These are phyloP conservation scores for Leccinellum rugosiceps DNA, from an alignment of 768 basidiomycete species.

Conservation along the genomic window DNA sequence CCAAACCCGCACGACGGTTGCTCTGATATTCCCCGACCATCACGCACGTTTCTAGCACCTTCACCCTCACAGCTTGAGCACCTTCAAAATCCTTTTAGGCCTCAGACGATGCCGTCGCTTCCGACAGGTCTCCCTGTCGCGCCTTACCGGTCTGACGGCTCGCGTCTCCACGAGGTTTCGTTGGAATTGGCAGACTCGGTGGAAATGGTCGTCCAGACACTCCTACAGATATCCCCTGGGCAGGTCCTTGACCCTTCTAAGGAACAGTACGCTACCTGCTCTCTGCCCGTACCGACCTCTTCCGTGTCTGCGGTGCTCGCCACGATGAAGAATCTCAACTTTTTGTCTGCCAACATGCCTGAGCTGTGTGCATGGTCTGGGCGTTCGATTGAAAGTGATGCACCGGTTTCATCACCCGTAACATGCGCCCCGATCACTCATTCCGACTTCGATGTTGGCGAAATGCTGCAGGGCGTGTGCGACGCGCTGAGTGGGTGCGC, in stretches of 20 bases:
- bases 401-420: slow-evolving; percentile 16
- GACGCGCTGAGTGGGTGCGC: slow-evolving; percentile 84
- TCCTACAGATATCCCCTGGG: slow-evolving; percentile 85
- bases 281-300: slow-evolving; percentile 81
- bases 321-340: slow-evolving; percentile 91
- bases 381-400: slow-evolving; percentile 11
- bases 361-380: slow-evolving; percentile 28
- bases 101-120: slow-evolving; percentile 6
- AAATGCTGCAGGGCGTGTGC: slow-evolving; percentile 84
- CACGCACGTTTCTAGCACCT: slow-evolving; percentile 77
- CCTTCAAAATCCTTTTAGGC: slow-evolving; percentile 65
- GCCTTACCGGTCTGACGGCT: slow-evolving; percentile 19
- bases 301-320: slow-evolving; percentile 88
- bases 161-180: slow-evolving; percentile 65
- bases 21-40: slow-evolving; percentile 50
- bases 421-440: slow-evolving; percentile 15
- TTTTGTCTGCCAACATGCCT: slow-evolving; percentile 82
- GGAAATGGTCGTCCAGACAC: slow-evolving; percentile 87
- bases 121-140: slow-evolving; percentile 14
- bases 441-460: slow-evolving; percentile 88
- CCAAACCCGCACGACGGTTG: slow-evolving; percentile 22
- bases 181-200: slow-evolving; percentile 88
- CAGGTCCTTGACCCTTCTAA: slow-evolving; percentile 91
- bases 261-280: slow-evolving; percentile 89
- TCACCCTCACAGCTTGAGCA: slow-evolving; percentile 75